Percentiles rank a stretch among this genome's conserved stretches.
Conservation (phyloP, 2,329 filamentous ascomycete species). For the Colletotrichum echinochloae region DNA sequence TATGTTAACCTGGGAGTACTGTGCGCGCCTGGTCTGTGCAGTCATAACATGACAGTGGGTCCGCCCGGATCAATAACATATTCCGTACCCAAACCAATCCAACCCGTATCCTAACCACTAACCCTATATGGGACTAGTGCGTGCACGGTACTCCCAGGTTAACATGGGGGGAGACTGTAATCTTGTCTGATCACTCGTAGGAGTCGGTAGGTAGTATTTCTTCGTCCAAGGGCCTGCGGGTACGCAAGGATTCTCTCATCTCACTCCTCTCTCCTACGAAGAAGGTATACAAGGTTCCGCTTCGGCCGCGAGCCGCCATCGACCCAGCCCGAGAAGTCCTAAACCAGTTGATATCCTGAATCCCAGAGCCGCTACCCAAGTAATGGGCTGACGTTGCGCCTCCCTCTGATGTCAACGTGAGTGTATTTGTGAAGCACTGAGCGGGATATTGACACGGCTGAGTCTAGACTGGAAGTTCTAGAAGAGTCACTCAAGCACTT, state of each 20-base stretch:
- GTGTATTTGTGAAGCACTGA: not conserved
- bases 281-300: slow-evolving; percentile 3
- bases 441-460: not conserved
- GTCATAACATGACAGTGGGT: no score
- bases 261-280: slow-evolving; percentile 12
- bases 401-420: not conserved
- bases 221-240: not conserved
- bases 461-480: not conserved
- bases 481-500: not conserved
- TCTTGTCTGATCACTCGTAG: no score
- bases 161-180: no score
- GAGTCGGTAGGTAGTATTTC: no score
- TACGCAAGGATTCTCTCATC: slow-evolving; percentile 21
- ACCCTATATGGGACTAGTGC: no score
- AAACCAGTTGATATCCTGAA: not conserved
- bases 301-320: slow-evolving; percentile 8
- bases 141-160: no score
- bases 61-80: no score
- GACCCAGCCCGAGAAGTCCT: not conserved
- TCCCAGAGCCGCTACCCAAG: not conserved
- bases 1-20: no score
- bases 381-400: not conserved
- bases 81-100: no score
- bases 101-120: no score
- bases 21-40: no score